Conservation (phyloP, 495 filamentous ascomycete genomes). For the Rhizodiscina lignyota region DNA sequence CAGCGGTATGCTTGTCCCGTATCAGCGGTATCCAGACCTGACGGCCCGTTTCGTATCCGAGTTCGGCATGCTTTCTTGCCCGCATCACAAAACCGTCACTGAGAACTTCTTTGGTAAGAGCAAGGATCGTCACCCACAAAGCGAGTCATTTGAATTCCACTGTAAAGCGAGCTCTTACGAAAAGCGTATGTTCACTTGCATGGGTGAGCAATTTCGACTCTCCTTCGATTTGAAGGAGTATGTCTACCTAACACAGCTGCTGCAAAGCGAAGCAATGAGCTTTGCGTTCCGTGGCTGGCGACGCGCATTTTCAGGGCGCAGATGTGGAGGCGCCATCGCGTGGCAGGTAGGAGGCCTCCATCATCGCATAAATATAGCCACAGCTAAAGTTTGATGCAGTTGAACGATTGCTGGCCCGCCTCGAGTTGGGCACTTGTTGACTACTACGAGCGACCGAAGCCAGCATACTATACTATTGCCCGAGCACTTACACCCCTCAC, state of each 20-base stretch:
- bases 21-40: conserved; percentile 78
- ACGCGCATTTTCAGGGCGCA: conserved; percentile 34
- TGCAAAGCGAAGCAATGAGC: conserved; percentile 80
- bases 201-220: conserved; percentile 45
- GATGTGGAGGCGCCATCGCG: conserved; percentile 76
- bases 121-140: too few species aligned
- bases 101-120: too few species aligned
- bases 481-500: conserved; percentile 63
- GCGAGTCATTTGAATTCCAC: conserved; percentile 85
- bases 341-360: too few species aligned
- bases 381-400: too few species aligned
- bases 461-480: conserved; percentile 76
- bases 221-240: conserved; percentile 37
- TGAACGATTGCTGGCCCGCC: conserved; percentile 95
- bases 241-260: conserved; percentile 78
- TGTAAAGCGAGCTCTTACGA: conserved; percentile 92
- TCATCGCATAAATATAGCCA: too few species aligned
- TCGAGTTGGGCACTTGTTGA: conserved; percentile 66
- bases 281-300: conserved; percentile 84
- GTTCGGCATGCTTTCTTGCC: conserved; percentile 93
- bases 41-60: conserved; percentile 83
- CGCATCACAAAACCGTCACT: conserved; percentile 59
- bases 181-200: conserved; percentile 69
- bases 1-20: too few species aligned
- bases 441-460: conserved; percentile 73